Evolutionary conservation across 441 rosid species (phyloP), one percentile per base, ranked within the genome.

Genomic region (Jatropha podagrica): DNA sequence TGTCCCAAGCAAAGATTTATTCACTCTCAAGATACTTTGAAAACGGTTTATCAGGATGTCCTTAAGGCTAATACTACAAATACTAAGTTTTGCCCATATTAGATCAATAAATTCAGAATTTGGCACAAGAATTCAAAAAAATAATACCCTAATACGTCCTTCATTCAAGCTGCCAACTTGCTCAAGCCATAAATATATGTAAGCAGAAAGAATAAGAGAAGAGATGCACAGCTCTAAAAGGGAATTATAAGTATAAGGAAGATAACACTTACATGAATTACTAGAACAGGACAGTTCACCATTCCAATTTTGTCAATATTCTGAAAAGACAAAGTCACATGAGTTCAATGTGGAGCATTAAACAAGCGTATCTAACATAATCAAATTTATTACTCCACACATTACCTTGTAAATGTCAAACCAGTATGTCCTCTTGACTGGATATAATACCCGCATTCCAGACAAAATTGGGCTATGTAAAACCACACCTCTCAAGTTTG

Each of bases 391-490:
- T 12, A 41, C 18, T 4, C 10, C 13, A 59, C 26, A 76, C 37
- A 69, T 80, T 80, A 89, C 97, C 97, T 95, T 93, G 84, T 88
- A 95, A 77, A 93, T 95, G 83, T 95, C 99, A 64, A 95, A 95
- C 98, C 99, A 95, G 81, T 91, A 95, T 13, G 96, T 91, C 71
- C 88, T 86, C 76, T 91, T 95, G 65, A 95, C 98, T 9, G 97
- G 96, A 76, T 93, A 91, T 85, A 93, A 81, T 62, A 93, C 99
- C 79, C 99, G 82, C 76, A 93, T 87, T 65, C 99, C 97, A n/a
- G 98, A 93, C 75, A 90, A 77, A 77, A 95, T 93, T 7, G 99
- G 96, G 85, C 98, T 95, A 81, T 95, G 99, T 68, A 95, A 95
- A 82, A 95, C 94, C 79, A 93, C 99, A 1, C 94, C 97, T 81